Conservation (phyloP, 139 green algal genomes). For the Picochlorum sp. region DNA sequence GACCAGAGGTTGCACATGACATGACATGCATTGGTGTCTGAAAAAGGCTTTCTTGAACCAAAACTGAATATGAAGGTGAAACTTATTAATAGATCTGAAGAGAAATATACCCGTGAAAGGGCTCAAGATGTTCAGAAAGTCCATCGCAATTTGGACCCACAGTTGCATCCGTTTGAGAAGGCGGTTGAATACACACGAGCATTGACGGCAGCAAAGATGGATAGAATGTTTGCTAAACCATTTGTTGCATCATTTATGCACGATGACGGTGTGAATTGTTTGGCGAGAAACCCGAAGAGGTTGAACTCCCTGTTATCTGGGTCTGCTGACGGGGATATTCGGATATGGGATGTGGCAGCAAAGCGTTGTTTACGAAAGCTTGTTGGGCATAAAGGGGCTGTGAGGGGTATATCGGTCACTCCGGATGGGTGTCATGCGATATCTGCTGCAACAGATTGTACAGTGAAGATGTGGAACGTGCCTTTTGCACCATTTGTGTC, state of each 20-base stretch:
- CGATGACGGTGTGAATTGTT: constrained; percentile 77
- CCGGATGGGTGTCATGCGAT: constrained; percentile 66
- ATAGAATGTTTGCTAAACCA: constrained; percentile 94
- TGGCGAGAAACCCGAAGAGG: constrained; percentile 63
- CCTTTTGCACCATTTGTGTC: constrained; percentile 68
- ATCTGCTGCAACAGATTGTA: constrained; percentile 78
- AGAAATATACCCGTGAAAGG: constrained; percentile 70
- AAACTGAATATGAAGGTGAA: constrained; percentile 83
- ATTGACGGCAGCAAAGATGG: constrained; percentile 85
- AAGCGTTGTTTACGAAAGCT: constrained; percentile 60
- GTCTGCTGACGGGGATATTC: constrained; percentile 40
- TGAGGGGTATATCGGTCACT: constrained; percentile 73
- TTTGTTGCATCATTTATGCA: constrained; percentile 86
- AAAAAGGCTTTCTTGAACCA: too few species aligned
- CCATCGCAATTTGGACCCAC: constrained; percentile 87
- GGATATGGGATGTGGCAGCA: constrained; percentile 83
- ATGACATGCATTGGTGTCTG: too few species aligned
- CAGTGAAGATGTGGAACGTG: constrained; percentile 79
- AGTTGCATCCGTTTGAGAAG: constrained; percentile 80
- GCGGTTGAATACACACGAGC: constrained; percentile 89
- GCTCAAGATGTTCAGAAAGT: constrained; percentile 74
- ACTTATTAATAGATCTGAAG: constrained; percentile 74
- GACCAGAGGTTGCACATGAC: too few species aligned
- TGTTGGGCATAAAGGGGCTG: constrained; percentile 59
- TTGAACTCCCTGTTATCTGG: constrained; percentile 79